A percentile compares a stretch with the other conserved stretches of the same genome.
phyloP scores from a whole-genome alignment of 2,329 filamentous ascomycete species.

The Fusarium metavorans region DNA sequence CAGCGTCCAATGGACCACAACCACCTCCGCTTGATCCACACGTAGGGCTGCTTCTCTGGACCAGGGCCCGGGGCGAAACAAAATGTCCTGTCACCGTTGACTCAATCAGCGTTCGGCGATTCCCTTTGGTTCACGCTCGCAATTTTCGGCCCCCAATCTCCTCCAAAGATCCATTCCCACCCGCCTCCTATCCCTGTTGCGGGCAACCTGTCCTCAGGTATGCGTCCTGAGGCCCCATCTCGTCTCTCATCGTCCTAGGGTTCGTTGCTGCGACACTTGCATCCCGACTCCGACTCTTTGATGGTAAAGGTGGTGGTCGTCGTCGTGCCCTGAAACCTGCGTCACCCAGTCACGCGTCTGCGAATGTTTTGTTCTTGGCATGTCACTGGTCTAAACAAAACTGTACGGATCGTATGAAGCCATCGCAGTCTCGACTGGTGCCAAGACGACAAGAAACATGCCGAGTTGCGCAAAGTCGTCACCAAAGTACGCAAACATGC shows the following conservation, averaged over 20 bases:
- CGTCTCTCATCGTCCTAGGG: slow-evolving; percentile 23
- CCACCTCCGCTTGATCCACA: slow-evolving; percentile 39
- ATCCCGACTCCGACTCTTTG: not conserved
- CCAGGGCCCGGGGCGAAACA: slow-evolving; percentile 30
- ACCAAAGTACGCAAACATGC: slow-evolving; percentile 24
- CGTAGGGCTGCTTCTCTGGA: slow-evolving; percentile 43
- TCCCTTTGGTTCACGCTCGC: slow-evolving; percentile 22
- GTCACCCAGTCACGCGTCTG: slow-evolving; percentile 13
- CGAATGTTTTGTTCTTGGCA: slow-evolving; percentile 16
- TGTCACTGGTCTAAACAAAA: slow-evolving; percentile 11
- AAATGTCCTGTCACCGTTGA: slow-evolving; percentile 40
- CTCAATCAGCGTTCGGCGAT: slow-evolving; percentile 40
- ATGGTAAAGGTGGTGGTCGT: slow-evolving; percentile 21
- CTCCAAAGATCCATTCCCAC: slow-evolving; percentile 7
- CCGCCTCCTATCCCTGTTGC: slow-evolving; percentile 13
- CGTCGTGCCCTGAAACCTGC: slow-evolving; percentile 31
- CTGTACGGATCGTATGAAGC: slow-evolving; percentile 18
- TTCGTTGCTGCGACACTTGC: slow-evolving; percentile 9
- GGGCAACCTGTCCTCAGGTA: slow-evolving; percentile 28
- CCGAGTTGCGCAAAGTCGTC: not conserved
- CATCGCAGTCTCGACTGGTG: slow-evolving; percentile 13
- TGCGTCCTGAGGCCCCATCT: slow-evolving; percentile 22
- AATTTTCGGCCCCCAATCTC: slow-evolving; percentile 18
- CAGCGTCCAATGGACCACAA: slow-evolving; percentile 35
- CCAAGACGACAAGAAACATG: slow-evolving; percentile 6